Conservation (phyloP, 208 protist species). For the Vickermania spadyakhi region DNA sequence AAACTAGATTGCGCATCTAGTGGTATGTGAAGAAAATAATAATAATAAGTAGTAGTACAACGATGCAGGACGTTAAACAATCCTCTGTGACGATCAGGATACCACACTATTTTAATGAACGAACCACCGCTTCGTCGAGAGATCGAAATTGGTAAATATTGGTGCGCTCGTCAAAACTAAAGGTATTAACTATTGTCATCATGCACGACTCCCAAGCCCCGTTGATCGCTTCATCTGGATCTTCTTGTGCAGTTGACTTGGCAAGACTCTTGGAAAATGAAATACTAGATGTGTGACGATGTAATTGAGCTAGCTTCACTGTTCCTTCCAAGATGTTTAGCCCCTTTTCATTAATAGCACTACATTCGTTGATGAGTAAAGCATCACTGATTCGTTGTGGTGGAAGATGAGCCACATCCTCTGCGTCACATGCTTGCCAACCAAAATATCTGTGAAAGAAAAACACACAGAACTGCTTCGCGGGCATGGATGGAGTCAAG, state of each 20-base stretch:
- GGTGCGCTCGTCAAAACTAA: neutral
- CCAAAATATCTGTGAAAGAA: constrained; percentile 35
- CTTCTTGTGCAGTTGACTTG: neutral
- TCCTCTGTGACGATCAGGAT: no score
- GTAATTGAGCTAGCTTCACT: neutral
- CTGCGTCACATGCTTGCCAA: constrained; percentile 16
- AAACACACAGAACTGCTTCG: constrained; percentile 18
- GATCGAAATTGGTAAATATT: neutral
- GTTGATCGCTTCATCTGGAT: neutral
- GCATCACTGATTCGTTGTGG: neutral
- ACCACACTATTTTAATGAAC: neutral
- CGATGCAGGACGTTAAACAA: no score
- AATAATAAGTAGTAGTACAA: no score
- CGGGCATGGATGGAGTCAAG: neutral
- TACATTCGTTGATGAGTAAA: neutral
- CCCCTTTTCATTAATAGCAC: no score
- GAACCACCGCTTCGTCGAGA: neutral
- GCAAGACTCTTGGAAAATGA: neutral
- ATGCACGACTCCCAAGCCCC: neutral
- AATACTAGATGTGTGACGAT: neutral
- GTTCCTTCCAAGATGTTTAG: neutral
- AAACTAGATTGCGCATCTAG: no score
- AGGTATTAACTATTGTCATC: neutral
- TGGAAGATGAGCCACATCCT: neutral
- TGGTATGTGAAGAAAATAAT: no score